Evolutionary conservation across 2,329 filamentous ascomycete genomes (phyloP), one percentile per base, ranked within the genome.

Genomic region (Nigrospora oryzae): DNA sequence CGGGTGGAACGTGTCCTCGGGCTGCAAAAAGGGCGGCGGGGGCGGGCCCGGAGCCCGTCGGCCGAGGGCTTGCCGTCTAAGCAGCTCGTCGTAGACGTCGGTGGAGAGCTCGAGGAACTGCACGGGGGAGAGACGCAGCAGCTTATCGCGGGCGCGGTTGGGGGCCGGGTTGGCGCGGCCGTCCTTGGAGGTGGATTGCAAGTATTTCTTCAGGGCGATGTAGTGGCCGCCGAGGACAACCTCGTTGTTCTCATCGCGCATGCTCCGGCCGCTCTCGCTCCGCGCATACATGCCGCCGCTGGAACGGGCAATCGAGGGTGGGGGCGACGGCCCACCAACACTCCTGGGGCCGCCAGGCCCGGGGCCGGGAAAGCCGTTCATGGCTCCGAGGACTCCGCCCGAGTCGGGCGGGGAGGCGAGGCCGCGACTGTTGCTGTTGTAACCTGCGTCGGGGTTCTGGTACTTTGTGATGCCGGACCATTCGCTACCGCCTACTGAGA

Each of bases 51-150:
- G 69, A 14, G 73, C 70, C 44, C 69, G 69, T 49, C 79, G 68
- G 44, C 75, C 75, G 42, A 74, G 74, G 52, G 86, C 79, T 64
- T 97, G 90, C 51, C 93, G 81, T 48, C 93, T 84, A 54, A 94
- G 75, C 52, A 97, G 74, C 68, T 98, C 93, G 65, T 98, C 93
- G 67, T 86, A 97, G 36, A 98, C 91, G 67, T 98, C 93, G 46
- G 91, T 97, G 66, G 90, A 96, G 50, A 98, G 77, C 68, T 98
- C 93, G 65, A 95, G 89, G 64, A 98, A 97, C 64, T 98, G 93
- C 28, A 95, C 88, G 1, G 85, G 74, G 1, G 90, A 95, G 42
- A 98, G 76, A 47, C 91, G 82, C 48, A 96, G 75, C 46, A 97
- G 75, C 73, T 98, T 98, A 66, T 97, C 93, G 58, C 90, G 84